Percentiles rank a stretch among this genome's conserved stretches.
These are phyloP conservation scores for Pyrenochaeta sp. DNA, from an alignment of 2,329 filamentous ascomycete genomes.

Conservation along the genomic window DNA sequence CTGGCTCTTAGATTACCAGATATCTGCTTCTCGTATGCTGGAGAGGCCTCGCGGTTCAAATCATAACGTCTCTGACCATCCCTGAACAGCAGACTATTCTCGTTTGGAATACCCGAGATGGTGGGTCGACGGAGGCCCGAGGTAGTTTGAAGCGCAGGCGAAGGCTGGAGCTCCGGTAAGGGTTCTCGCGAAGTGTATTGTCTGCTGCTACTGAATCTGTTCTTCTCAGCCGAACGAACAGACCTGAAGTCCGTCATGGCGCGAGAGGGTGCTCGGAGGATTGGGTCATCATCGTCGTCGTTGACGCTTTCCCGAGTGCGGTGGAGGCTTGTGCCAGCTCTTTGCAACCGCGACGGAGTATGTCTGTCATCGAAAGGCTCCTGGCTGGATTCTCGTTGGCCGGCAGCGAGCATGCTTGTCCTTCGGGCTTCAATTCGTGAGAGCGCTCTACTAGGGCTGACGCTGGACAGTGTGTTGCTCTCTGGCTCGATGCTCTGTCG, in stretches of 20 bases:
- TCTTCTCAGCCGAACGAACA: constrained; percentile 37
- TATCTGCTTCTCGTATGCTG: constrained; percentile 42
- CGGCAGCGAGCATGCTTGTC: constrained; percentile 38
- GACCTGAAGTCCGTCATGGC: constrained; percentile 57
- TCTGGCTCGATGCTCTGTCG: constrained; percentile 48
- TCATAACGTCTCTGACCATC: constrained; percentile 39
- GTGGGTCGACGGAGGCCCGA: constrained; percentile 43
- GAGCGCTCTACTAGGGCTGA: constrained; percentile 49
- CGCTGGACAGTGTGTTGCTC: constrained; percentile 36
- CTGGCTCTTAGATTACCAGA: constrained; percentile 31
- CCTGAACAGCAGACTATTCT: constrained; percentile 38
- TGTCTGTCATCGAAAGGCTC: constrained; percentile 34
- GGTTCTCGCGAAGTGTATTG: constrained; percentile 50
- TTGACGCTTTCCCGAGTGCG: constrained; percentile 46
- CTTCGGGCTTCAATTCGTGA: constrained; percentile 57
- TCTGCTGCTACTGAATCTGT: constrained; percentile 33
- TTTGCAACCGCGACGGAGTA: constrained; percentile 40
- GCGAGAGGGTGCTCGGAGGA: constrained; percentile 56
- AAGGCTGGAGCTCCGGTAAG: constrained; percentile 46
- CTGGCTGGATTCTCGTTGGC: constrained; percentile 41
- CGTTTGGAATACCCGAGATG: constrained; percentile 29
- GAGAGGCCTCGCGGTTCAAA: constrained; percentile 39
- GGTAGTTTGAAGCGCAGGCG: constrained; percentile 38
- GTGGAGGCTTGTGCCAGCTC: constrained; percentile 50
- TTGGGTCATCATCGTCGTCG: constrained; percentile 50